Base-by-base conservation (phyloP, 2,329 filamentous ascomycete species). In the Fusarium sp. region DNA sequence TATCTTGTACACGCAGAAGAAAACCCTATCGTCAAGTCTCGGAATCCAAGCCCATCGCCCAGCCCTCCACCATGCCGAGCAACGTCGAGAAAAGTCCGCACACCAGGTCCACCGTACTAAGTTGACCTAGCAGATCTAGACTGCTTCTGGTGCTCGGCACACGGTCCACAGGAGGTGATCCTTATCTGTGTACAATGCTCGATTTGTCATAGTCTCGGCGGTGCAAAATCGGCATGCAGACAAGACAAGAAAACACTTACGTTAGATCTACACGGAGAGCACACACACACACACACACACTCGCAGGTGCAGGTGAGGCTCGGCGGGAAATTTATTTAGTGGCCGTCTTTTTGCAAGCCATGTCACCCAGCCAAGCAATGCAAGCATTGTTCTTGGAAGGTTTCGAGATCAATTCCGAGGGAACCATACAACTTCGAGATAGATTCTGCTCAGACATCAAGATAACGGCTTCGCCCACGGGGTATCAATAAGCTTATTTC, bases 71-170 rank as follows among this genome's bases (percentile, higher is more conserved):
- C 56, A 61, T 61, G 25, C 58, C 58, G 58, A 61, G 43, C 42
- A 40, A 40, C 32, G 24, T 61, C 56, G 56, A 59, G 56, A 59
- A 58, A 59, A 59, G 31, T 56, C 54, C 56, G 57, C 53, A 28
- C 25, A 15, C 13, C 10, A 12, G 48, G 43, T 53, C 56, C 56
- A 59, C 56, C 7, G 39, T 12, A 44, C 57, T 60, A 59, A 15
- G 12, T 38, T 54, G n/a, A 19, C 15, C 7, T 38, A 32, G 12
- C 10, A 29, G 31, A 34, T 47, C 32, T 60, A 47, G 28, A 54
- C 47, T n/a, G 1, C 28, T 57, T 31, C 38, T 40, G 38, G 38
- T 6, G 19, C 38, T 35, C 34, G 8, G n/a, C 13, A 35, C 34
- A n/a, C n/a, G 9, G 6, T 5, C 19, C 19, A 19, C 19, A 19